Evolutionary conservation across 2,329 filamentous ascomycete genomes (phyloP).

Genomic region (Fusarium tricinctum): DNA sequence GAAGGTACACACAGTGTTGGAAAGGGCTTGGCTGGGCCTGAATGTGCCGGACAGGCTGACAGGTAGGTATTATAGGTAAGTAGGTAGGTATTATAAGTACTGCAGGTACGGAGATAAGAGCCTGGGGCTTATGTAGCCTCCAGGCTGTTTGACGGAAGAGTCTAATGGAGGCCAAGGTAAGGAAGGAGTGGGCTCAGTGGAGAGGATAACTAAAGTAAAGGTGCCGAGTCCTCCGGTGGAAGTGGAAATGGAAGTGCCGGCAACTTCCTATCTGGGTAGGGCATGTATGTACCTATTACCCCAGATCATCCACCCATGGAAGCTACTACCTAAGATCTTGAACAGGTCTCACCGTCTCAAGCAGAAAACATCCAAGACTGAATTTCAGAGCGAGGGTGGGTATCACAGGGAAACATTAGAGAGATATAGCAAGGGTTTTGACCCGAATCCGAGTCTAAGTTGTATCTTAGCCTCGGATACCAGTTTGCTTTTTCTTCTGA

Average conservation of each 20-base stretch:
- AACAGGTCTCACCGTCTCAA: slow-evolving; percentile 3
- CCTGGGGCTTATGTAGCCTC: too few species aligned
- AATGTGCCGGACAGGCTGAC: not conserved
- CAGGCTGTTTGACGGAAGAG: too few species aligned
- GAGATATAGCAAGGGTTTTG: slow-evolving; percentile 18
- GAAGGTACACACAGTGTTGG: not conserved
- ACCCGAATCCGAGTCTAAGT: slow-evolving; percentile 20
- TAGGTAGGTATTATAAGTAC: too few species aligned
- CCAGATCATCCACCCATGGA: slow-evolving; percentile 22
- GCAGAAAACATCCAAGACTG: not conserved
- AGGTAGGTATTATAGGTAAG: too few species aligned
- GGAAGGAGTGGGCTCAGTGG: too few species aligned
- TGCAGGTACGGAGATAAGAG: too few species aligned
- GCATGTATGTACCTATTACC: slow-evolving; percentile 2
- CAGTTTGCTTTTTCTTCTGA: slow-evolving; percentile 19
- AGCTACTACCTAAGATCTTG: too few species aligned
- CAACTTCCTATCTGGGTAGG: slow-evolving; percentile 14
- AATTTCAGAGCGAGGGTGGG: slow-evolving; percentile 10
- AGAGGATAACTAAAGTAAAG: slow-evolving; percentile 1
- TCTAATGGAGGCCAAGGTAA: not conserved
- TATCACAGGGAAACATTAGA: slow-evolving; percentile 20
- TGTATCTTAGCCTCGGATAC: not conserved
- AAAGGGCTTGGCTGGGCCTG: not conserved
- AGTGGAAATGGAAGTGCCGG: slow-evolving; percentile 24
- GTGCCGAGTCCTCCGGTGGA: slow-evolving; percentile 20